phyloP scores from a whole-genome alignment of 768 basidiomycete species.

The Mycena vitilis region DNA sequence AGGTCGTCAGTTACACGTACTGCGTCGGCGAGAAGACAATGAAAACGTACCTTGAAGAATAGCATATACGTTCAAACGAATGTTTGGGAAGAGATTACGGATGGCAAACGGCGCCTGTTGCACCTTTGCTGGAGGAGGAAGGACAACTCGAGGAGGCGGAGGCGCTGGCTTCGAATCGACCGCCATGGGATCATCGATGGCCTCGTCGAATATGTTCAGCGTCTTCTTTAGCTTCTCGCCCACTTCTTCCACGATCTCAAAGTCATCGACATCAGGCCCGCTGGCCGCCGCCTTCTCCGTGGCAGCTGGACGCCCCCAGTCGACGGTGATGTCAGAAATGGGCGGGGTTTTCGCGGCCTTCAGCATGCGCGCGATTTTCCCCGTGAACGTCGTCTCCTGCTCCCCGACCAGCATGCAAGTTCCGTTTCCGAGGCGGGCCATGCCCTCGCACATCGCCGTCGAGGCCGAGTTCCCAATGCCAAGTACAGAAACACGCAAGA shows the following conservation, averaged over 20 bases:
- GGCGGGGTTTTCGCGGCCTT: conserved; percentile 51
- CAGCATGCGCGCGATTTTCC: conserved; percentile 54
- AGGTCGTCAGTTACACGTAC: not conserved
- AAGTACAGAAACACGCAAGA: conserved; percentile 56
- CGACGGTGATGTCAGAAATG: conserved; percentile 51
- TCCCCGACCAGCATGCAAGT: conserved; percentile 50
- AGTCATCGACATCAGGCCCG: conserved; percentile 18
- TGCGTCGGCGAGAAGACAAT: not conserved
- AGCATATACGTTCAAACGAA: conserved; percentile 27
- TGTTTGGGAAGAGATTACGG: conserved; percentile 24
- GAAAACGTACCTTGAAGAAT: conserved; percentile 31
- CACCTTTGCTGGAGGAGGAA: conserved; percentile 15
- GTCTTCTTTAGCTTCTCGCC: conserved; percentile 8
- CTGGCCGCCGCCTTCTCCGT: not conserved
- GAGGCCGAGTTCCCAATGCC: conserved; percentile 57
- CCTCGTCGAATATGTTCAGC: conserved; percentile 31
- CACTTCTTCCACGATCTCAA: conserved; percentile 29
- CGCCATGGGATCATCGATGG: not conserved
- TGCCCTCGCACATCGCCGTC: conserved; percentile 52
- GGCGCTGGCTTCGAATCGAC: conserved; percentile 18
- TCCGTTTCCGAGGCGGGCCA: conserved; percentile 58
- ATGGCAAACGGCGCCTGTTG: conserved; percentile 34
- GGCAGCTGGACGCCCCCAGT: conserved; percentile 46
- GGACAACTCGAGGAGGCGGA: conserved; percentile 15
- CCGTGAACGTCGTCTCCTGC: conserved; percentile 47